phyloP scores from a whole-genome alignment of 306 rosid species.

The Urtica urens region DNA sequence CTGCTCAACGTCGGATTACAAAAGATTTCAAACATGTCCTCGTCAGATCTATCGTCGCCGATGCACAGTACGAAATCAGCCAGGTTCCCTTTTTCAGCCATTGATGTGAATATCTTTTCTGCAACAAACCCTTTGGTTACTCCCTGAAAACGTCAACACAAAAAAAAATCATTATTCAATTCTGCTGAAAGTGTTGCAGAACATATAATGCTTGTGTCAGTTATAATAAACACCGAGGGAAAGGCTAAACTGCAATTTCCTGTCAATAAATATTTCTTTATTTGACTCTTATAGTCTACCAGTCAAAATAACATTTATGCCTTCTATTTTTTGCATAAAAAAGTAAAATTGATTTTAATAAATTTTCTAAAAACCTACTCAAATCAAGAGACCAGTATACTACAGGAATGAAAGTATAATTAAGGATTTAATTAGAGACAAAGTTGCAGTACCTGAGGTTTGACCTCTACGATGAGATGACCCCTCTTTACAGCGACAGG shows the following conservation, averaged over 20 bases:
- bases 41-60: conserved; percentile 89
- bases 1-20: conserved; percentile 38
- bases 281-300: no score
- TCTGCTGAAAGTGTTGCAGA: not conserved
- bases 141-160: conserved; percentile 33
- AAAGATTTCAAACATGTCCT: conserved; percentile 75
- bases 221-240: no score
- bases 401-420: no score
- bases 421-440: no score
- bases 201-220: no score
- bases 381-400: no score
- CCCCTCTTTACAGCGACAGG: conserved; percentile 81
- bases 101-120: conserved; percentile 54
- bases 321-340: no score
- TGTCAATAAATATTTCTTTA: no score
- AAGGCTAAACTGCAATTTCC: no score
- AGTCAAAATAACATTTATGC: no score
- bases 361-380: no score
- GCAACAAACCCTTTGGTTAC: conserved; percentile 67
- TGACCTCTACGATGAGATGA: conserved; percentile 65
- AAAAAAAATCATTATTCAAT: conserved; percentile 1
- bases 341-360: no score
- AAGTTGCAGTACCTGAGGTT: conserved; percentile 55
- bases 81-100: conserved; percentile 42
- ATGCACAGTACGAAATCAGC: conserved; percentile 78